Conservation (phyloP, 1,139 yeast species). For the Lodderomyces elongisporus region DNA sequence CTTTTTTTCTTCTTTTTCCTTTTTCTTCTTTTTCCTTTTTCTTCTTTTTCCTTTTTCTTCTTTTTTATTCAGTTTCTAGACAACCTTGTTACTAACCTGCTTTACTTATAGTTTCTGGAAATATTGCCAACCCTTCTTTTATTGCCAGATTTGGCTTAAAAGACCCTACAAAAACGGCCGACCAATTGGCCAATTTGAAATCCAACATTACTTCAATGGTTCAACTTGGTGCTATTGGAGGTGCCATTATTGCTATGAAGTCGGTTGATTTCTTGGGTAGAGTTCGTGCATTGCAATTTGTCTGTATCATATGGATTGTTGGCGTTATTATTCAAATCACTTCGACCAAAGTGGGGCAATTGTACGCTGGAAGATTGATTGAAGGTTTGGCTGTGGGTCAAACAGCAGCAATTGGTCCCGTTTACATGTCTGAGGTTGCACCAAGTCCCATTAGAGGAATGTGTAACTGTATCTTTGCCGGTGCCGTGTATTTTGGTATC, state of each 20-base stretch:
- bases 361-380: conserved; percentile 50
- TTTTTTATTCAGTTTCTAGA: too few relatives aligned
- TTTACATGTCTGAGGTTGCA: conserved; percentile 45
- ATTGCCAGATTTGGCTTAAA: conserved; percentile 40
- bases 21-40: not conserved
- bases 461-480: conserved; percentile 47
- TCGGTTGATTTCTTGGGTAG: conserved; percentile 54
- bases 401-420: conserved; percentile 54
- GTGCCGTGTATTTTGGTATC: conserved; percentile 52
- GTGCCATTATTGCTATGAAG: conserved; percentile 42
- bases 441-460: conserved; percentile 51
- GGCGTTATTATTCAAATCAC: conserved; percentile 48
- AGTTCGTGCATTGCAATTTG: conserved; percentile 45
- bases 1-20: not conserved
- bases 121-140: conserved; percentile 27
- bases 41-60: too few relatives aligned
- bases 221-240: conserved; percentile 56
- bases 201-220: conserved; percentile 62
- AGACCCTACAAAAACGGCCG: conserved; percentile 32
- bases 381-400: conserved; percentile 56
- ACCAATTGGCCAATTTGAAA: conserved; percentile 40
- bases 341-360: conserved; percentile 39
- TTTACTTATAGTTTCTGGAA: conserved; percentile 13
- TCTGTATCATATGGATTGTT: conserved; percentile 41
- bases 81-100: not conserved